These are phyloP conservation scores for Thalassiosira mediterranea DNA, from an alignment of 352 stramenopile genomes.

Conservation along the genomic window DNA sequence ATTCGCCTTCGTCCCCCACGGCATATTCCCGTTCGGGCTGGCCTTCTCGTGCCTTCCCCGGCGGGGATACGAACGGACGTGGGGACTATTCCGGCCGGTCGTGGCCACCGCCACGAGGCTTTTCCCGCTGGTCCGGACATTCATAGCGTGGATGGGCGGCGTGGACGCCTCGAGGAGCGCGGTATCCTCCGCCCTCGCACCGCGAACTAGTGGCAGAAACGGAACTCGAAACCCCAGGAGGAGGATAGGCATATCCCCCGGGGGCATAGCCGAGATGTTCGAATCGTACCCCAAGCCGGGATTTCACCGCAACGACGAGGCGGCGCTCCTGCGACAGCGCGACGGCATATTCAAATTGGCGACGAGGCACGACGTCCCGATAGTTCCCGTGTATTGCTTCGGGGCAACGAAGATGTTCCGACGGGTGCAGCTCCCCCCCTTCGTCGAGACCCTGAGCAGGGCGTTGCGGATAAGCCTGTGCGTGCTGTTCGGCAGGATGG, in stretches of 20 bases:
- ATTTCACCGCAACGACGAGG: conserved; percentile 80
- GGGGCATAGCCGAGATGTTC: conserved; percentile 88
- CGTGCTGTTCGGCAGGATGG: conserved; percentile 83
- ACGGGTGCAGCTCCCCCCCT: conserved; percentile 72
- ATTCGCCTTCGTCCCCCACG: conserved; percentile 79
- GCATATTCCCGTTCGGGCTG: conserved; percentile 83
- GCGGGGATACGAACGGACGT: conserved; percentile 49
- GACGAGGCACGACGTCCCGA: conserved; percentile 74
- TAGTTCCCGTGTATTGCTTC: conserved; percentile 86
- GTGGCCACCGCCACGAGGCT: conserved; percentile 78
- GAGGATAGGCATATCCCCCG: conserved; percentile 59
- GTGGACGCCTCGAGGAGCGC: conserved; percentile 69
- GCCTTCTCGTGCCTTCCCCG: conserved; percentile 71
- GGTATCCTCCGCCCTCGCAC: conserved; percentile 49
- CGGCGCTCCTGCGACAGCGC: conserved; percentile 73
- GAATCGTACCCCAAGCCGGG: conserved; percentile 77
- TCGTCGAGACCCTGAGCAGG: conserved; percentile 80
- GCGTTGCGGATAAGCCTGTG: conserved; percentile 79
- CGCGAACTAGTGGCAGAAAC: conserved; percentile 27
- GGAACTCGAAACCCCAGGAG: too few species aligned
- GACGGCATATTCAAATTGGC: conserved; percentile 84
- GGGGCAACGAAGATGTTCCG: conserved; percentile 83
- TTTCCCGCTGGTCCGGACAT: conserved; percentile 74
- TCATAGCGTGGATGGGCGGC: conserved; percentile 64
- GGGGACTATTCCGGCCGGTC: conserved; percentile 75